phyloP scores from a whole-genome alignment of 2,329 filamentous ascomycete species.

The Diatrype stigma region DNA sequence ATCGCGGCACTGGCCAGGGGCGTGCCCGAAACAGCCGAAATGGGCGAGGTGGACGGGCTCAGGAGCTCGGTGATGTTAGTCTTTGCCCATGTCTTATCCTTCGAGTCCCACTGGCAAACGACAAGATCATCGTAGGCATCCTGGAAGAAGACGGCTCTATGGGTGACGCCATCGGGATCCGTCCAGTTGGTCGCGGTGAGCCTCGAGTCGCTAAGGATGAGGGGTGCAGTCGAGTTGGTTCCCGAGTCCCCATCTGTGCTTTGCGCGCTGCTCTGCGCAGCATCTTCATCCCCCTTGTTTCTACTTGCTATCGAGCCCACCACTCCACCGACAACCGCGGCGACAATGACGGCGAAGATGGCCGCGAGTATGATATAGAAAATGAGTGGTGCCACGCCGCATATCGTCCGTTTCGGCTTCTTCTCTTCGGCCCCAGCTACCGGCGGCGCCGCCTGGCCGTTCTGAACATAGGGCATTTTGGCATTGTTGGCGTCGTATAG shows the following conservation, averaged over 20 bases:
- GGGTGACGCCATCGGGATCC: conserved; percentile 10
- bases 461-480: conserved; percentile 2
- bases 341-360: conserved; percentile 5
- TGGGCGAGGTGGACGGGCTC: conserved; percentile 13
- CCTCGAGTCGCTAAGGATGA: conserved; percentile 14
- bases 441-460: neutral
- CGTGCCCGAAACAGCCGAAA: conserved; percentile 16
- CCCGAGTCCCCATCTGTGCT: conserved; percentile 1
- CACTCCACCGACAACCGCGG: conserved; percentile 11
- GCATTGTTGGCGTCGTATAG: conserved; percentile 1
- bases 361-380: conserved; percentile 16
- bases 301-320: conserved; percentile 10
- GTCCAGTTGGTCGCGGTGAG: conserved; percentile 18
- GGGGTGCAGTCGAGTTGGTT: conserved; percentile 3
- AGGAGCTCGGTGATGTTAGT: conserved; percentile 20
- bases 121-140: conserved; percentile 16
- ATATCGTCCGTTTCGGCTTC: conserved; percentile 13
- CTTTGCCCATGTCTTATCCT: conserved; percentile 19
- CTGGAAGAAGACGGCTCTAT: conserved; percentile 19
- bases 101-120: conserved; percentile 16
- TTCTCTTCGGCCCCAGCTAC: conserved; percentile 3
- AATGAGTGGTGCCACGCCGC: conserved; percentile 10
- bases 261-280: neutral
- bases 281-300: neutral
- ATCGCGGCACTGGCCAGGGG: conserved; percentile 19